Conservation (phyloP, 805 yeast genomes). For the Candida boleticola region DNA sequence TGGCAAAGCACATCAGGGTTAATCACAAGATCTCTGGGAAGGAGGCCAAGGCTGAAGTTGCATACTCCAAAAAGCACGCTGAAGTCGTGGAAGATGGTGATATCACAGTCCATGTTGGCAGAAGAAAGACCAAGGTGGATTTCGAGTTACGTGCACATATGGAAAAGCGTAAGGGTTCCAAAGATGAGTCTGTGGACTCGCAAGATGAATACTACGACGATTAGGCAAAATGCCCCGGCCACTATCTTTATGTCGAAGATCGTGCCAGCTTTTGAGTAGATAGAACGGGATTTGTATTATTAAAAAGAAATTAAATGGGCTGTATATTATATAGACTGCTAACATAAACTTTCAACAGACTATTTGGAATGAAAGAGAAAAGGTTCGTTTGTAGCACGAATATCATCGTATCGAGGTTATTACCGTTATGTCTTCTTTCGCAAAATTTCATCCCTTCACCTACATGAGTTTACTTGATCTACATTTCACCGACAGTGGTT, state of each 20-base stretch:
- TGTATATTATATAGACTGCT: too few species aligned
- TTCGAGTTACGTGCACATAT: slow-evolving; percentile 45
- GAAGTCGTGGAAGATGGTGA: slow-evolving; percentile 49
- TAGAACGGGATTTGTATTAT: not conserved
- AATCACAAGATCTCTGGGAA: slow-evolving; percentile 46
- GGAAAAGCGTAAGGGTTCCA: slow-evolving; percentile 30
- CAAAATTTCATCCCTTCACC: not conserved
- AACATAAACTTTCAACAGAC: too few species aligned
- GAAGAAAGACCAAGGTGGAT: slow-evolving; percentile 45
- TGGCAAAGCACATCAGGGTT: slow-evolving; percentile 77
- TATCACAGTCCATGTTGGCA: slow-evolving; percentile 45
- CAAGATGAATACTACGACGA: slow-evolving; percentile 1
- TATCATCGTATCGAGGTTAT: not conserved
- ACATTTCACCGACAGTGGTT: too few species aligned
- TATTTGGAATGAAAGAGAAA: too few species aligned
- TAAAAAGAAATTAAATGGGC: too few species aligned
- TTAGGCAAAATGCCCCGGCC: too few species aligned
- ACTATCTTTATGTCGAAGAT: too few species aligned
- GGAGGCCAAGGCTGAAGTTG: slow-evolving; percentile 48
- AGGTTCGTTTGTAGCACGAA: too few species aligned
- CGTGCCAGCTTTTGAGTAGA: too few species aligned
- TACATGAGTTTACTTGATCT: not conserved
- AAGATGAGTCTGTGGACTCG: slow-evolving; percentile 9
- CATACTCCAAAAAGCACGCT: slow-evolving; percentile 44
- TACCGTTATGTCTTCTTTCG: too few species aligned